Percentiles rank a stretch among this genome's conserved stretches.
These are phyloP conservation scores for Cyanodermella asteris DNA, from an alignment of 2,329 filamentous ascomycete genomes.

Conservation along the genomic window DNA sequence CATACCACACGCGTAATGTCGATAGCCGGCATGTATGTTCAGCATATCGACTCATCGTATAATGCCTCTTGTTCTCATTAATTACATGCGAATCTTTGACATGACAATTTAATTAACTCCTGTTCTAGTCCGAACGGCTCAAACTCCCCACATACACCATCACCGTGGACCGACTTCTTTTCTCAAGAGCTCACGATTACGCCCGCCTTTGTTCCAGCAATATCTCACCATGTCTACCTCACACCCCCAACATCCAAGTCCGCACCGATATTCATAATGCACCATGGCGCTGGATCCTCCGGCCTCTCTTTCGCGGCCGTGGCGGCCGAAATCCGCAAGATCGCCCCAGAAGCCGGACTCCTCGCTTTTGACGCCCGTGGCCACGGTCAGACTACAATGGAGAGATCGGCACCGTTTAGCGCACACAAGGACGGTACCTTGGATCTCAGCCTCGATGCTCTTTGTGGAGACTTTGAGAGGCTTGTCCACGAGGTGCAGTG, in stretches of 20 bases:
- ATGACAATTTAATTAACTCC: too few relatives aligned
- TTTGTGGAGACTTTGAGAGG: slow-evolving; percentile 49
- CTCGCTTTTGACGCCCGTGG: slow-evolving; percentile 70
- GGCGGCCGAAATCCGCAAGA: slow-evolving; percentile 52
- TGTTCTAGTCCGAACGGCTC: too few relatives aligned
- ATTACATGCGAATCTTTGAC: background rate
- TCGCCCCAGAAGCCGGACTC: slow-evolving; percentile 59
- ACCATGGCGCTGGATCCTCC: slow-evolving; percentile 86
- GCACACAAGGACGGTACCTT: slow-evolving; percentile 16
- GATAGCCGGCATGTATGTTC: background rate
- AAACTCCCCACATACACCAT: slow-evolving; percentile 38
- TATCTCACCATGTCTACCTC: slow-evolving; percentile 80
- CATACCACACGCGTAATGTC: background rate
- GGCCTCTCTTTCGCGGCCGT: slow-evolving; percentile 79
- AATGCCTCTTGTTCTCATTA: background rate
- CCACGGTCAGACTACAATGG: slow-evolving; percentile 46
- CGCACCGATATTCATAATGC: slow-evolving; percentile 73
- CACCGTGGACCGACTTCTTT: slow-evolving; percentile 81
- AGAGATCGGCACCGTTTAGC: slow-evolving; percentile 13
- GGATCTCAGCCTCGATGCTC: slow-evolving; percentile 50
- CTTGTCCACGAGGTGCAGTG: slow-evolving; percentile 45
- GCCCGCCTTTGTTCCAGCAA: too few relatives aligned
- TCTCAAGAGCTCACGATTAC: slow-evolving; percentile 55
- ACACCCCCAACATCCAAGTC: slow-evolving; percentile 46
- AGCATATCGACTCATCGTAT: background rate